A percentile compares a stretch with the other conserved stretches of the same genome.
These are phyloP conservation scores for Boletus calvinii DNA, from an alignment of 1,284 basidiomycete species.

Conservation along the genomic window DNA sequence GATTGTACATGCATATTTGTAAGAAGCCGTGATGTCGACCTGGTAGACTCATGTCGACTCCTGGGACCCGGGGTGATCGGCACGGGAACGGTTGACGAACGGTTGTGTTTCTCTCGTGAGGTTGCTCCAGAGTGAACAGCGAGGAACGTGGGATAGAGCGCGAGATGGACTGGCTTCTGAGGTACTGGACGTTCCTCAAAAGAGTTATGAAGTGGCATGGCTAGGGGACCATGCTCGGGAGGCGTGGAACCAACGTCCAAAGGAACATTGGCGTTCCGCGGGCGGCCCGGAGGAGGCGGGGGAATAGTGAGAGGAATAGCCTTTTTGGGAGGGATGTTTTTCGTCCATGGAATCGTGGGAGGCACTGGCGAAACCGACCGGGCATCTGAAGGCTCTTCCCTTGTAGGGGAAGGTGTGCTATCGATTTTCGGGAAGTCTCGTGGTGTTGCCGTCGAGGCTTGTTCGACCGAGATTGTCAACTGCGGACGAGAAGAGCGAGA, in stretches of 20 bases:
- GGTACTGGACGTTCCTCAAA: conserved; percentile 35
- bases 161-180: conserved; percentile 25
- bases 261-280: conserved; percentile 34
- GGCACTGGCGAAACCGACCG: conserved; percentile 44
- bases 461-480: conserved; percentile 46
- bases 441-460: conserved; percentile 27
- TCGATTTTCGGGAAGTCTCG: conserved; percentile 38
- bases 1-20: conserved; percentile 46
- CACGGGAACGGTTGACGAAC: conserved; percentile 33
- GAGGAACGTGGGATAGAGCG: conserved; percentile 17
- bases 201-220: conserved; percentile 58
- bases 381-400: conserved; percentile 33
- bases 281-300: conserved; percentile 27
- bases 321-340: conserved; percentile 34
- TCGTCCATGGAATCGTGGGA: conserved; percentile 39
- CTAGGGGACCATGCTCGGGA: conserved; percentile 31
- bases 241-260: conserved; percentile 27
- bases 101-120: conserved; percentile 26
- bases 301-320: conserved; percentile 26
- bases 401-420: conserved; percentile 26
- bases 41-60: conserved; percentile 33
- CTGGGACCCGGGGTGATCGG: conserved; percentile 20
- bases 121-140: conserved; percentile 4
- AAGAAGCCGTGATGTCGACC: conserved; percentile 46
- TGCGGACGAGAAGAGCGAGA: conserved; percentile 35